Evolutionary conservation across 495 filamentous ascomycete species (phyloP), one percentile per base, ranked within the genome.

Genomic region (Echria macrotheca): DNA sequence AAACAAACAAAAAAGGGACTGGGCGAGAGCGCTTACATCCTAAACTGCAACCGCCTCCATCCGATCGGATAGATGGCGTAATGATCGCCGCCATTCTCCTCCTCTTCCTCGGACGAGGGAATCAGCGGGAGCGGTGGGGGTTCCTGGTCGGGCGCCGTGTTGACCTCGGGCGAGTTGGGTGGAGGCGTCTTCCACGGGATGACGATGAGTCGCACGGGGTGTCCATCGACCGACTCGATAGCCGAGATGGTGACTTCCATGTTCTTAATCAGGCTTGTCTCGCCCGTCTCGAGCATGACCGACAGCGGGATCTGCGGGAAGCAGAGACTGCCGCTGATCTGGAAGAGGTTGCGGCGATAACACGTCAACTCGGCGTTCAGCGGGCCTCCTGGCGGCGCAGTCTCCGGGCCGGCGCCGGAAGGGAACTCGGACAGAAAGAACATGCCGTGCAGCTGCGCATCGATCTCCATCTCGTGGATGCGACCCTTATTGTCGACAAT

Each of bases 101-200:
- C 73, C 54, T 88, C 75, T 37, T 90, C 87, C 49, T 89, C 86
- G n/a, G 77, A 75, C 71, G 89, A 83, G 3, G 75, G 74, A 52
- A 93, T 85, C 40, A 96, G 64, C 0, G 86, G 87, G 49, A 94
- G 83, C 14, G 85, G 73, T 14, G 75, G 65, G 8, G 77, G 77
- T 50, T 80, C 77, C 54, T 76, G 73, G 49, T 80, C 77, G 10
- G 74, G 67, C 3, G 65, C 71, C 43, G 78, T 63, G 57, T 70
- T 73, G 11, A 76, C 61, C 44, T 81, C 71, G 49, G 82, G 78
- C 22, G 79, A 77, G 61, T 83, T 90, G 36, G 84, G 83, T 33
- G 84, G 84, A 1, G 90, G 89, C 14, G 89, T 95, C 73, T 96
- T 96, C 88, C 89, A 96, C 1, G 90, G 90, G 31, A 96, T 91